Percentiles rank a stretch among this genome's conserved stretches.
Evolutionary conservation across 2,329 filamentous ascomycete species (phyloP).

Genomic region (Epichloe aotearoae): DNA sequence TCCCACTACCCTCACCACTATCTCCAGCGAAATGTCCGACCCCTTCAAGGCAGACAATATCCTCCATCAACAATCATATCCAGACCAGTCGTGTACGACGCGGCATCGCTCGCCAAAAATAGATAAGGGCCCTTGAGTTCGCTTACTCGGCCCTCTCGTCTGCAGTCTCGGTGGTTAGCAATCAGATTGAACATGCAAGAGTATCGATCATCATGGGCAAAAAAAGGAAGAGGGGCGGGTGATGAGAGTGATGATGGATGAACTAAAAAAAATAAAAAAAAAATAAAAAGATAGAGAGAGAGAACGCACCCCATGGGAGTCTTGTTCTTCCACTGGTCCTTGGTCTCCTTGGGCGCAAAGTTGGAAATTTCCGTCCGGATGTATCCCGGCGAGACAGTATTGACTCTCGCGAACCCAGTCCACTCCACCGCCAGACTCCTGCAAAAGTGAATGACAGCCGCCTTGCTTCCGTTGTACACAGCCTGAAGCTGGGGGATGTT

Average conservation of each 20-base stretch:
- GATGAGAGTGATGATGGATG: neutral
- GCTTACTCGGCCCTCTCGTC: constrained; percentile 54
- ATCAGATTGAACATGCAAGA: neutral
- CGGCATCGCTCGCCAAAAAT: constrained; percentile 69
- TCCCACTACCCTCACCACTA: neutral
- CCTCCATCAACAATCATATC: constrained; percentile 68
- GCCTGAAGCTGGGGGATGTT: constrained; percentile 66
- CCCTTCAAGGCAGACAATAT: constrained; percentile 40
- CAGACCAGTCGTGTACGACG: constrained; percentile 66
- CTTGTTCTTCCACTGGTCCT: constrained; percentile 63
- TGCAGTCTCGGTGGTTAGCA: constrained; percentile 10
- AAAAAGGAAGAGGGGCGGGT: neutral
- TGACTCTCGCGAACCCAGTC: constrained; percentile 60
- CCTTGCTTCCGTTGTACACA: constrained; percentile 62
- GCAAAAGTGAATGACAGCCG: constrained; percentile 47
- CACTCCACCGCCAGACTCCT: constrained; percentile 64
- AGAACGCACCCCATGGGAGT: constrained; percentile 59
- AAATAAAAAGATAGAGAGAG: constrained; percentile 3
- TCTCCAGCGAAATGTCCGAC: neutral
- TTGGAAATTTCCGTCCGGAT: constrained; percentile 60
- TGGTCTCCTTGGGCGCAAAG: constrained; percentile 52
- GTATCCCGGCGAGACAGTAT: constrained; percentile 62
- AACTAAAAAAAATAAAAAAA: too few species aligned
- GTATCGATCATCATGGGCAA: neutral
- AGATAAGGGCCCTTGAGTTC: constrained; percentile 77